Evolutionary conservation across 805 yeast species (phyloP), one percentile per base, ranked within the genome.

Genomic region (Kodamaea kakaduensis): DNA sequence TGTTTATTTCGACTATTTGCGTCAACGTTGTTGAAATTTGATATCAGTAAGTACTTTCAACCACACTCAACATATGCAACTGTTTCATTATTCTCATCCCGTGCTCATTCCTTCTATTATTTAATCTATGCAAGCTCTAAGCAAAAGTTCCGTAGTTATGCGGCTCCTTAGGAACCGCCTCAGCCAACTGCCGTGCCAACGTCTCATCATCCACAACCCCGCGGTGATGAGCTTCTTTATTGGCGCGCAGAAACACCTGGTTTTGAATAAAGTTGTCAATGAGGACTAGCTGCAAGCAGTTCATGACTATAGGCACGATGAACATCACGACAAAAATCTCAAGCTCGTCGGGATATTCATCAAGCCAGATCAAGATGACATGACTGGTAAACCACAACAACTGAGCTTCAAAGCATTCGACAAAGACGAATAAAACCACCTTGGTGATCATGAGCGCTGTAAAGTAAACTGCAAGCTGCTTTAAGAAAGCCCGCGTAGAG

Each of bases 251-350:
- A 34, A 61, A 50, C 21, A 51, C 38, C 35, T 63, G 82, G 45
- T 77, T 66, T 49, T 79, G 82, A 48, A 84, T 83, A 40, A 84
- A 77, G 50, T 77, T 82, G 51, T 84, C 94, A 25, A 84, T 74
- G 44, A 84, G 71, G 30, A 79, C 69, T 46, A 81, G 77, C 54
- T 84, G 94, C 57, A 84, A 71, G 42, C 83, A 73, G 53, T 84
- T 84, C 73, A 84, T 70, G 41, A 81, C 54, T 5, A 83, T 66
- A 1, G 94, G 94, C 45, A 83, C 82, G 6, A 84, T 73, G 52
- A 93, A 75, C 79, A 90, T 82, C 17, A 93, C 96, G 42, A 90
- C 73, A 25, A 84, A 80, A 10, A 90, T 85, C 56, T 93, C 96
- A 24, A 87, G 44, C 41, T 67, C 69, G 43, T 82, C 78, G 2